Evolutionary conservation across 2,329 filamentous ascomycete species (phyloP).

Genomic region (Aspergillus uvarum): DNA sequence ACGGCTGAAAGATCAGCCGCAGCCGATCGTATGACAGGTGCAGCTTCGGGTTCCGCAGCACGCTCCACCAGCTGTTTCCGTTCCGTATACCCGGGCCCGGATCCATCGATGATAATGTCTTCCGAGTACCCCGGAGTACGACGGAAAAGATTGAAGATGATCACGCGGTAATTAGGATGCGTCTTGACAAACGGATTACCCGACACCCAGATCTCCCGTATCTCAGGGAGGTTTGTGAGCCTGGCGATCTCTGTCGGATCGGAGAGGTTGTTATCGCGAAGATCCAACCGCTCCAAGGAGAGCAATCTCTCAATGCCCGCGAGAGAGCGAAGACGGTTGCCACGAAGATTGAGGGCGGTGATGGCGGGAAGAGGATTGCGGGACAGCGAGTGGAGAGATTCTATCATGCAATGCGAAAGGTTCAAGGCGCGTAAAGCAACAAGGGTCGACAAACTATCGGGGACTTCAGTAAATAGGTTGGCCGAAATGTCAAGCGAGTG

Average conservation of each 20-base stretch:
- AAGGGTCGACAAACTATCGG: conserved; percentile 82
- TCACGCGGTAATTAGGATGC: conserved; percentile 79
- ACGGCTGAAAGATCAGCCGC: conserved; percentile 63
- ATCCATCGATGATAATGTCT: conserved; percentile 84
- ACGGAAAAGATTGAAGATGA: conserved; percentile 95
- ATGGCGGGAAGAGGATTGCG: conserved; percentile 86
- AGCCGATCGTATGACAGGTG: conserved; percentile 73
- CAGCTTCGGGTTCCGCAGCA: conserved; percentile 69
- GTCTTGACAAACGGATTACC: conserved; percentile 91
- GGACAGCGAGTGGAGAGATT: conserved; percentile 82
- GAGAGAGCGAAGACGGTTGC: conserved; percentile 81
- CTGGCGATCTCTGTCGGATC: conserved; percentile 89
- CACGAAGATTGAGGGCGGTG: conserved; percentile 85
- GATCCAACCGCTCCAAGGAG: conserved; percentile 83
- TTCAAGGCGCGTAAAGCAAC: conserved; percentile 90
- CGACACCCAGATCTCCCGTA: conserved; percentile 87
- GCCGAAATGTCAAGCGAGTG: conserved; percentile 89
- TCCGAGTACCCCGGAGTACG: conserved; percentile 85
- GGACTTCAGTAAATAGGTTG: conserved; percentile 92
- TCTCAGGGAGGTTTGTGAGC: conserved; percentile 84
- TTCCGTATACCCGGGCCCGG: conserved; percentile 80
- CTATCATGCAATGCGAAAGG: conserved; percentile 96
- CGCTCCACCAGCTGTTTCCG: conserved; percentile 80
- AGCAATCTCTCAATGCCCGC: conserved; percentile 86
- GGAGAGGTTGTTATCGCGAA: conserved; percentile 86